Evolutionary conservation across 768 basidiomycete species (phyloP), one percentile per base, ranked within the genome.

Genomic region (Solioccasus polychromus): DNA sequence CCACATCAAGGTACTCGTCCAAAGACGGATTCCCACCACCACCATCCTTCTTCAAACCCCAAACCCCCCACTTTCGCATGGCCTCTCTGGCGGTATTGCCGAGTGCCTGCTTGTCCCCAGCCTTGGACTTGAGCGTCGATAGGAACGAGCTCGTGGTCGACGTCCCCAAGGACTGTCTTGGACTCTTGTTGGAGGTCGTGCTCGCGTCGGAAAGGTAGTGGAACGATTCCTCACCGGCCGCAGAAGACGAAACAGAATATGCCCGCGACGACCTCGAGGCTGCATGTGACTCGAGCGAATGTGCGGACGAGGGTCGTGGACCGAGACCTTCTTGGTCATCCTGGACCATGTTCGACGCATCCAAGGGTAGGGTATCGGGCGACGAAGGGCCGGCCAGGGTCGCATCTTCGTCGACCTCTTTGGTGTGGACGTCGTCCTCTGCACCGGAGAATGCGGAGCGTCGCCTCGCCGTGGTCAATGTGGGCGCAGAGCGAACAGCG

Each of bases 31-130:
- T 52, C 36, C 52, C 63, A 42, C 53, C n/a, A n/a, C 63, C 36
- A 48, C 63, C n/a, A 45, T 83, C 80, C 62, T 79, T 83, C 68
- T 76, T 81, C 62, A 82, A 58, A 11, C 78, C 71, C 85, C 90
- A 93, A 47, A 82, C 83, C 19, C 92, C 84, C 92, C 92, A 95
- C 62, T 95, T 95, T 48, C 85, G 82, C 75, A 96, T 85, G 8
- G 88, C 78, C 59, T 96, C 94, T 61, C 85, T 88, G 11, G 92
- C 89, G 0, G 87, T 81, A 55, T 88, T 85, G 52, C 82, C 84
- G 35, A 94, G 69, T 7, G 88, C 88, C 63, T 93, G 87, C 61
- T 92, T 94, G 64, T 94, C 93, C 19, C 68, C 70, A 1, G 83
- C 80, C 34, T 84, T 85, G 6, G 88, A 80, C 61, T 86, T 88